Base-by-base conservation (phyloP, 371 early-diverging fungal species). In the Zychaea mexicana region DNA sequence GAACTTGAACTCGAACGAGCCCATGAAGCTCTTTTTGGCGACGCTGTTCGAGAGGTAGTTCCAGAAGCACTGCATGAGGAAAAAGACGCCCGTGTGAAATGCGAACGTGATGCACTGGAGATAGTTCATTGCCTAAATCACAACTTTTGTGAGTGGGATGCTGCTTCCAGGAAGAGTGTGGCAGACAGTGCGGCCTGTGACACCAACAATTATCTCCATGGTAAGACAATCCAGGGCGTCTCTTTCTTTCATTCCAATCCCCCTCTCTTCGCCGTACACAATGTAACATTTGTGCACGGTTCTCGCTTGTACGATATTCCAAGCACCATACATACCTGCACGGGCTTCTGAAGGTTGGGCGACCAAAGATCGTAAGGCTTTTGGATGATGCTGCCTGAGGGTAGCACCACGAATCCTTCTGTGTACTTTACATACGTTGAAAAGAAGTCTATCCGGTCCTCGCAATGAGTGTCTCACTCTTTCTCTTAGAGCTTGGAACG, bases 351-450 rank as follows among this genome's bases (percentile, higher is more conserved):
- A 61, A 79, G 61, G 7, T 74, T 53, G 26, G 60, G 24, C 2
- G 73, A 46, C 85, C 82, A 84, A n/a, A 47, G 49, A 15, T 32
- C n/a, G 57, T 65, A 76, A 17, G 85, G 82, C 30, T 72, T 79
- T 31, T 49, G 45, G 7, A 78, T 73, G 30, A 78, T 72, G 6
- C 52, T 24, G 0, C 52, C 64, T 26, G 67, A 67, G 5, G 47
- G 32, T 2, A 73, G 62, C 13, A 67, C 31, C 9, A 69, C 47
- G 32, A 76, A 84, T 15, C 79, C 78, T 55, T 79, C 81, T 1
- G 60, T 52, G 26, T 84, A 84, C 61, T 79, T 82, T 42, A 82
- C 80, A 67, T 64, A 81, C 15, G 79, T 76, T 26, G 78, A 52
- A 26, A 24, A 62, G 19, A 38, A 62, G 22, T 62, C 62, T 62